A percentile compares a stretch with the other conserved stretches of the same genome.
These are phyloP conservation scores for Sporobolomyces pararoseus DNA, from an alignment of 768 basidiomycete species.

Conservation along the genomic window DNA sequence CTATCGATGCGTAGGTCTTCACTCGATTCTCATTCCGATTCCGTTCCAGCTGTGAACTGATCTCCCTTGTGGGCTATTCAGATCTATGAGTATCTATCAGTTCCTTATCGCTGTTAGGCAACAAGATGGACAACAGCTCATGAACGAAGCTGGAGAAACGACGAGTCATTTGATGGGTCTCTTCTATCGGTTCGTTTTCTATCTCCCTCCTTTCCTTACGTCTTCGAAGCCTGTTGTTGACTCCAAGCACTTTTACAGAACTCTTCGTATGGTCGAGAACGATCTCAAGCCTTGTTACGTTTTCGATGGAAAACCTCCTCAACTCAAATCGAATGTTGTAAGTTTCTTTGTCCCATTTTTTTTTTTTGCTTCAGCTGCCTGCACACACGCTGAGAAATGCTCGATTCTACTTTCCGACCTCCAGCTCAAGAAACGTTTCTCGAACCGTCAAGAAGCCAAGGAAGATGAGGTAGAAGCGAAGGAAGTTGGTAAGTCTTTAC, in stretches of 20 bases:
- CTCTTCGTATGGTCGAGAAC: constrained; percentile 95
- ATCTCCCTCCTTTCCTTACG: background rate
- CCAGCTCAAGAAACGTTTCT: constrained; percentile 95
- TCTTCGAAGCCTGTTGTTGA: background rate
- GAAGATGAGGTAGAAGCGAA: constrained; percentile 94
- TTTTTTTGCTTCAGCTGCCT: background rate
- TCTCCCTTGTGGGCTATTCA: constrained; percentile 2
- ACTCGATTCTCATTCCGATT: background rate
- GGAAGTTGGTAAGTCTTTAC: constrained; percentile 63
- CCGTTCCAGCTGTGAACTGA: no score
- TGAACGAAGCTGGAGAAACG: constrained; percentile 95
- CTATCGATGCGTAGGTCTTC: constrained; percentile 70
- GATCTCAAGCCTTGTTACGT: constrained; percentile 98
- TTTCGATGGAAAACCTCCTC: constrained; percentile 97
- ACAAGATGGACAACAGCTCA: constrained; percentile 91
- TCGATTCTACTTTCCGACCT: background rate
- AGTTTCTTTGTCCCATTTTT: constrained; percentile 49
- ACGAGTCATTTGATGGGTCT: constrained; percentile 98
- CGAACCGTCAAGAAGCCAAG: constrained; percentile 82
- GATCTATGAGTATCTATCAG: constrained; percentile 81
- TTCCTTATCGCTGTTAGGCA: constrained; percentile 97
- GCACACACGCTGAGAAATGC: no score
- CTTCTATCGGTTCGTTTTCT: constrained; percentile 62
- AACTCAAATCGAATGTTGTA: constrained; percentile 93
- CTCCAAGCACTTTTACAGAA: constrained; percentile 47